These are phyloP conservation scores for Andrographis paniculata DNA, from an alignment of 305 asterid species.

Conservation along the genomic window DNA sequence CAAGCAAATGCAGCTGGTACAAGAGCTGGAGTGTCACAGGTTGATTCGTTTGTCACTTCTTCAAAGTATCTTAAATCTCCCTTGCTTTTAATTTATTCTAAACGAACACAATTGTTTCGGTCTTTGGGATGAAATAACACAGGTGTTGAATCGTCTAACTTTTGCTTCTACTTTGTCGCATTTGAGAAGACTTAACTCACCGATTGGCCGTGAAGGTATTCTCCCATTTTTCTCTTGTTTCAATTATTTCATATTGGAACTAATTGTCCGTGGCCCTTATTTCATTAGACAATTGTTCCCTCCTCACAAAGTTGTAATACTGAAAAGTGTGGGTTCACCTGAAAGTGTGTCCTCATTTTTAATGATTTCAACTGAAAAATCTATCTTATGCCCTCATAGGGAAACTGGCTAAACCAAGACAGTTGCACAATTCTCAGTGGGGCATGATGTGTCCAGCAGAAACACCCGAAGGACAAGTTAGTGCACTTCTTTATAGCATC, in stretches of 20 bases:
- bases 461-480: conserved; percentile 99
- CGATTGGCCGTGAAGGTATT: conserved; percentile 98
- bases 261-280: no score
- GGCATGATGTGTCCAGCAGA: conserved; percentile 99
- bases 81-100: no score
- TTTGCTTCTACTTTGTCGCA: conserved; percentile 96
- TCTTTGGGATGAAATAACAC: no score
- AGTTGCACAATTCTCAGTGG: conserved; percentile 98
- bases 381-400: conserved; percentile 30
- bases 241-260: no score
- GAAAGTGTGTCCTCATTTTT: no score
- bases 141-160: conserved; percentile 98
- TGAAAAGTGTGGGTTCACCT: no score
- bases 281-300: no score
- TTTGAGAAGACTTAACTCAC: conserved; percentile 90
- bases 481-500: no score
- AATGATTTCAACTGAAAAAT: no score
- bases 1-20: conserved; percentile 99
- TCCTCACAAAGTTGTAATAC: no score
- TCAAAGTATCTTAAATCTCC: no score
- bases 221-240: background rate
- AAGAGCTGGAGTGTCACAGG: conserved; percentile 99
- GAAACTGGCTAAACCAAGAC: conserved; percentile 97
- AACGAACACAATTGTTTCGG: background rate
- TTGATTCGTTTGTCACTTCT: conserved; percentile 19